These are phyloP conservation scores for Dillenia suffruticosa DNA, from an alignment of 164 flowering plant genomes.

Conservation along the genomic window DNA sequence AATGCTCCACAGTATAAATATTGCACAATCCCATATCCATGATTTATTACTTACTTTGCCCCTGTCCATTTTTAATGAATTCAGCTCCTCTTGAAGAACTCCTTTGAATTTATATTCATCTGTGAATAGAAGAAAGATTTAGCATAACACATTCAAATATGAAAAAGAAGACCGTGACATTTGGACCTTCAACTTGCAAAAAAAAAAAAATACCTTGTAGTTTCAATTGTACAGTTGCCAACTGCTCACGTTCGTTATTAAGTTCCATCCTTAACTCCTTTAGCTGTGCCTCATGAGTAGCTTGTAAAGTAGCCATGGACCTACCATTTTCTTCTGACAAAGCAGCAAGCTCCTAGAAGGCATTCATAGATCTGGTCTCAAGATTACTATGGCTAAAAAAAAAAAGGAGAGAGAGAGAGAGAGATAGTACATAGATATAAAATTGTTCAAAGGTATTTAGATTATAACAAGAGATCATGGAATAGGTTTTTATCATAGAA, in stretches of 20 bases:
- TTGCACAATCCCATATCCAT: too few species aligned
- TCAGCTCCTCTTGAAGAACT: conserved; percentile 54
- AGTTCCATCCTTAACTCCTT: conserved; percentile 51
- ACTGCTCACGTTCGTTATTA: conserved; percentile 49
- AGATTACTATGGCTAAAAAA: conserved; percentile 16
- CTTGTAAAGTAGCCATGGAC: conserved; percentile 43
- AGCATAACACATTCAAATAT: conserved; percentile 10
- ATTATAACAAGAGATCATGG: too few species aligned
- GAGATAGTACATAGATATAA: too few species aligned
- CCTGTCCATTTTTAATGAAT: conserved; percentile 37
- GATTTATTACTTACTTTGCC: conserved; percentile 50
- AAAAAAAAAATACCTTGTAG: conserved; percentile 46
- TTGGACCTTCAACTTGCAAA: conserved; percentile 2
- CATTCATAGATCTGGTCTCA: conserved; percentile 38
- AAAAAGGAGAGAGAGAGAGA: too few species aligned
- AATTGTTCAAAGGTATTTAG: too few species aligned
- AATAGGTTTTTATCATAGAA: too few species aligned
- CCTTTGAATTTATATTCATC: conserved; percentile 62
- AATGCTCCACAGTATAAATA: too few species aligned
- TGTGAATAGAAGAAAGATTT: conserved; percentile 20
- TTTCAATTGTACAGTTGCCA: conserved; percentile 28
- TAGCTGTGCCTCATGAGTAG: conserved; percentile 48
- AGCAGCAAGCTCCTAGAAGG: conserved; percentile 78
- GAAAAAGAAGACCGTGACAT: conserved; percentile 4
- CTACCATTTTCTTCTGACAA: conserved; percentile 59